These are phyloP conservation scores for Syzygium aqueum DNA, from an alignment of 345 rosid genomes.

Conservation along the genomic window DNA sequence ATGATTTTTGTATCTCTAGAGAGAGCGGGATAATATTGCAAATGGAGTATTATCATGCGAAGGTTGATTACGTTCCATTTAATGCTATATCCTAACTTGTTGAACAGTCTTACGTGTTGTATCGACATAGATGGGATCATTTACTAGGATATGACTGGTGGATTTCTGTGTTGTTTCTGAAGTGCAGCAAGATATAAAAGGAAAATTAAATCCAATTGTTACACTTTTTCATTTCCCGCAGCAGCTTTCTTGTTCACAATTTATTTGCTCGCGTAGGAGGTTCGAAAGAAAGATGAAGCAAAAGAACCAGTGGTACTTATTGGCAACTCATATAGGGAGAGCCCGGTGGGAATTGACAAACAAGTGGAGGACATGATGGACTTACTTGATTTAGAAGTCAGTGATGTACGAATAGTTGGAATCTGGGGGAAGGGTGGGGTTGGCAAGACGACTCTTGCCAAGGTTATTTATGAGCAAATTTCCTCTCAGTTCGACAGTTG, in stretches of 20 bases:
- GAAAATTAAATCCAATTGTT: not conserved
- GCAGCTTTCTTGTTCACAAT: not conserved
- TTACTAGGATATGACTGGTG: not conserved
- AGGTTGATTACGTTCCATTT: not conserved
- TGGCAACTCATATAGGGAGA: too few species aligned
- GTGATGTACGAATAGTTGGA: not conserved
- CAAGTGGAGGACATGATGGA: not conserved
- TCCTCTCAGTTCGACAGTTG: not conserved
- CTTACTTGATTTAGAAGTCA: not conserved
- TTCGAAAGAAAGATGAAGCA: too few species aligned
- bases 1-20: not conserved
- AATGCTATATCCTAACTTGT: not conserved
- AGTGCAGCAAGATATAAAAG: not conserved
- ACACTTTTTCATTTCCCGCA: not conserved
- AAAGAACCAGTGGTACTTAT: too few species aligned
- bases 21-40: not conserved
- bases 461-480: not conserved
- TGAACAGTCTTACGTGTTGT: not conserved
- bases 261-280: not conserved
- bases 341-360: not conserved
- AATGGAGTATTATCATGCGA: not conserved
- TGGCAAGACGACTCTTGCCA: slow-evolving; percentile 3
- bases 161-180: not conserved
- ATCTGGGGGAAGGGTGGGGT: not conserved
- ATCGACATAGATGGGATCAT: not conserved